phyloP scores from a whole-genome alignment of 2,329 filamentous ascomycete genomes.

The Fusarium torulosum region DNA sequence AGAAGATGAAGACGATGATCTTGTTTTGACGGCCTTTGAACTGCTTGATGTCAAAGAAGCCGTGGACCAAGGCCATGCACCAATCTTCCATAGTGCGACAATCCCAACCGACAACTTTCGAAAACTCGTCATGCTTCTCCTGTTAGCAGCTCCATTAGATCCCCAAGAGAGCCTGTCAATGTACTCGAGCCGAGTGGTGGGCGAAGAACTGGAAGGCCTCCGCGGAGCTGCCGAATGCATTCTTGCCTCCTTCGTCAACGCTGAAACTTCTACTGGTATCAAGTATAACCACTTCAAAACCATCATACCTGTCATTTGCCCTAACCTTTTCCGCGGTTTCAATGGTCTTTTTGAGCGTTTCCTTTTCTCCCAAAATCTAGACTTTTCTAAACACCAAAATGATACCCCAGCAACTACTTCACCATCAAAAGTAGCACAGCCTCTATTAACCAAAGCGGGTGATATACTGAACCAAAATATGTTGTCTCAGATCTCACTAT shows the following conservation, averaged over 20 bases:
- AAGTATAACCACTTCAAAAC: conserved; percentile 71
- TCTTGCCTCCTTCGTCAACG: conserved; percentile 73
- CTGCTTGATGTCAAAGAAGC: conserved; percentile 74
- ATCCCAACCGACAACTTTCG: conserved; percentile 81
- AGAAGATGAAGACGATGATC: conserved; percentile 67
- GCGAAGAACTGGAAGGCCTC: conserved; percentile 68
- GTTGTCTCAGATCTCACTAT: conserved; percentile 79
- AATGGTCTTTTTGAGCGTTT: conserved; percentile 80
- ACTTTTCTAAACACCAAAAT: conserved; percentile 68
- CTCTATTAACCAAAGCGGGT: conserved; percentile 64
- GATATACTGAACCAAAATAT: conserved; percentile 75
- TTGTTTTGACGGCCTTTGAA: conserved; percentile 77
- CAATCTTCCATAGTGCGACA: conserved; percentile 71
- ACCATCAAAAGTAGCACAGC: conserved; percentile 54
- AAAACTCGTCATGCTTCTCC: conserved; percentile 76
- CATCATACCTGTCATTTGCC: conserved; percentile 70
- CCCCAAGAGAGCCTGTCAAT: conserved; percentile 74
- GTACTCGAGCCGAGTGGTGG: conserved; percentile 68
- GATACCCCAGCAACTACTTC: conserved; percentile 32
- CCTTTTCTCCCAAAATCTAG: conserved; percentile 78
- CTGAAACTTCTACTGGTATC: conserved; percentile 73
- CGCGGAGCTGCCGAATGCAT: conserved; percentile 73
- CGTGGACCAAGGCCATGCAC: conserved; percentile 64
- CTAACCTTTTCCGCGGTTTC: conserved; percentile 76
- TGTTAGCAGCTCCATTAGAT: conserved; percentile 74